A percentile compares a stretch with the other conserved stretches of the same genome.
Conservation (phyloP, 768 basidiomycete species). For the Pleurotus cornucopiae region DNA sequence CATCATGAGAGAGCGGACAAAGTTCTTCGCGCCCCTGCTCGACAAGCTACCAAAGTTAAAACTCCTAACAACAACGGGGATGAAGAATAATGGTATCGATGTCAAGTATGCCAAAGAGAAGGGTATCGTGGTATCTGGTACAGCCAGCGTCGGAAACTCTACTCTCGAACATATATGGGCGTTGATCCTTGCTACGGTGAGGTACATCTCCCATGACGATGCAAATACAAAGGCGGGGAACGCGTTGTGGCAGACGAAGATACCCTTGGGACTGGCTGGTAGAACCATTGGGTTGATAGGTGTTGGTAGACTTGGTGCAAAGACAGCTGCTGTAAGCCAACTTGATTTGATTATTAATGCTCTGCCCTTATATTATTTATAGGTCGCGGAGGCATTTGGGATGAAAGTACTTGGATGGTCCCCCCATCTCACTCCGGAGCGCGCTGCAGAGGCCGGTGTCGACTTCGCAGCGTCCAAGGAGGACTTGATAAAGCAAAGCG, state of each 20-base stretch:
- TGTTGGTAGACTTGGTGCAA: slow-evolving; percentile 51
- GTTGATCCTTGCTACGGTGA: slow-evolving; percentile 44
- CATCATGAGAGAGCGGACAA: slow-evolving; percentile 66
- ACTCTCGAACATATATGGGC: slow-evolving; percentile 70
- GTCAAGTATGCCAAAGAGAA: slow-evolving; percentile 38
- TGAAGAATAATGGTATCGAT: slow-evolving; percentile 47
- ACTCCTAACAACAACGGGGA: slow-evolving; percentile 57
- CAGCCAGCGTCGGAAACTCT: slow-evolving; percentile 35
- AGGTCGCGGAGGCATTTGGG: slow-evolving; percentile 57
- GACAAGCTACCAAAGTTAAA: slow-evolving; percentile 55
- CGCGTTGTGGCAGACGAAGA: slow-evolving; percentile 48
- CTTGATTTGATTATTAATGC: neutral
- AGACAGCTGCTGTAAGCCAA: slow-evolving; percentile 41
- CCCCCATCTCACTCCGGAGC: slow-evolving; percentile 55
- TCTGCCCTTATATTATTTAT: neutral
- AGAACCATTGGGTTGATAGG: slow-evolving; percentile 60
- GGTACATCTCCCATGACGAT: slow-evolving; percentile 48
- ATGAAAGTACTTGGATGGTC: slow-evolving; percentile 65
- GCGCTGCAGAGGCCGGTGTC: slow-evolving; percentile 48
- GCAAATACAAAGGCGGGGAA: slow-evolving; percentile 38
- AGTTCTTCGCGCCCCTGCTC: slow-evolving; percentile 44
- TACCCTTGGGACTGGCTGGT: slow-evolving; percentile 48
- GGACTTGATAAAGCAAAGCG: slow-evolving; percentile 47
- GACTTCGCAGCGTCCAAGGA: slow-evolving; percentile 46
- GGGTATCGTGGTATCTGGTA: slow-evolving; percentile 52